These are phyloP conservation scores for Penicillium glabrum DNA, from an alignment of 2,329 filamentous ascomycete species.

Conservation along the genomic window DNA sequence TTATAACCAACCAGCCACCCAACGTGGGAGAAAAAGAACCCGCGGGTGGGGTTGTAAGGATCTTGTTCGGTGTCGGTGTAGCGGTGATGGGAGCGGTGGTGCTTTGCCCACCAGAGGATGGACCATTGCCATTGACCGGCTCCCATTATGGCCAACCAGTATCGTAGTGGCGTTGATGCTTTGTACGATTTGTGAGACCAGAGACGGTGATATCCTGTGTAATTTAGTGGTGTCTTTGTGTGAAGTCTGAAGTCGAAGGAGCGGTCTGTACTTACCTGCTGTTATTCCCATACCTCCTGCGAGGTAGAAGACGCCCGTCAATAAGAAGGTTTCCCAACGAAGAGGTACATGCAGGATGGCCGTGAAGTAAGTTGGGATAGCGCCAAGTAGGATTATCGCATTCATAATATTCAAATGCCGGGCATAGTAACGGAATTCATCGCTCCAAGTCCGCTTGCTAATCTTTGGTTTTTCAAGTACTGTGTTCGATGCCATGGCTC, in stretches of 20 bases:
- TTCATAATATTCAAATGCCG: neutral
- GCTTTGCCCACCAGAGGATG: slow-evolving; percentile 6
- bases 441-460: neutral
- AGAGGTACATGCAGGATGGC: neutral
- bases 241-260: neutral
- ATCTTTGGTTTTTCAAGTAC: neutral
- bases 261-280: neutral
- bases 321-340: neutral
- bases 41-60: slow-evolving; percentile 5
- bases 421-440: neutral
- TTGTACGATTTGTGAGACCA: slow-evolving; percentile 7
- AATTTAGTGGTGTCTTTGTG: neutral
- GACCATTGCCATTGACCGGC: slow-evolving; percentile 6
- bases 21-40: slow-evolving; percentile 3
- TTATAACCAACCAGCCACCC: slow-evolving; percentile 7
- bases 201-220: slow-evolving; percentile 8
- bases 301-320: neutral
- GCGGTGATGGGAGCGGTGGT: slow-evolving; percentile 6
- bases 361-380: neutral
- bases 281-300: neutral
- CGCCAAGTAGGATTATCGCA: neutral
- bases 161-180: neutral
- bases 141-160: slow-evolving; percentile 1
- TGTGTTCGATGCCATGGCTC: neutral
- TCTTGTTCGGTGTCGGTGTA: slow-evolving; percentile 8